These are phyloP conservation scores for Chenopodium album DNA, from an alignment of 148 eudicot genomes.

Conservation along the genomic window DNA sequence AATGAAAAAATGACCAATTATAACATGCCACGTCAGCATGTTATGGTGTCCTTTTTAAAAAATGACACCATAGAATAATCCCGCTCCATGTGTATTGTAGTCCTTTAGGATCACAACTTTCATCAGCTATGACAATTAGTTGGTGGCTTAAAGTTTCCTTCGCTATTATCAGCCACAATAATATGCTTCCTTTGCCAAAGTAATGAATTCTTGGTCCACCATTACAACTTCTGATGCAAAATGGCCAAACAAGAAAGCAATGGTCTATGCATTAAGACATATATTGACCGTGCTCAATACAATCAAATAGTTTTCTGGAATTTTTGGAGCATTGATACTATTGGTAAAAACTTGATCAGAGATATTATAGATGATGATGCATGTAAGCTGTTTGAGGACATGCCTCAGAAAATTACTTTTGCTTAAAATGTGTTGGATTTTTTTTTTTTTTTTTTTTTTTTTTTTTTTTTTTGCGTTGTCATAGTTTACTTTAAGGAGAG, in stretches of 20 bases:
- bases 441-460: no score
- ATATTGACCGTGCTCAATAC: slow-evolving; percentile 79
- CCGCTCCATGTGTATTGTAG: slow-evolving; percentile 46
- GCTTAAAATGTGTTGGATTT: no score
- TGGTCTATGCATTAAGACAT: slow-evolving; percentile 70
- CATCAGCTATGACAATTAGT: slow-evolving; percentile 72
- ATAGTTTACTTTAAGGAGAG: no score
- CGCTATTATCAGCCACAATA: slow-evolving; percentile 47
- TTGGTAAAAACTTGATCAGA: slow-evolving; percentile 16
- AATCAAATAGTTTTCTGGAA: slow-evolving; percentile 82
- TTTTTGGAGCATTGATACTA: slow-evolving; percentile 91
- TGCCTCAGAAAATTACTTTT: no score
- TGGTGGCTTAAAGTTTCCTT: slow-evolving; percentile 63
- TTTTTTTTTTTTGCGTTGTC: no score
- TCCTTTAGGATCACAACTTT: slow-evolving; percentile 61
- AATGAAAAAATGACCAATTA: no score
- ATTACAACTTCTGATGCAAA: slow-evolving; percentile 62
- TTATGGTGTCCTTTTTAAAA: no score
- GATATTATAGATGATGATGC: no score
- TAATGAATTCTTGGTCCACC: slow-evolving; percentile 86
- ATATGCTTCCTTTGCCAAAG: slow-evolving; percentile 75
- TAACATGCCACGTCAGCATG: no score
- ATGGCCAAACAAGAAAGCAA: slow-evolving; percentile 77
- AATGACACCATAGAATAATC: no score
- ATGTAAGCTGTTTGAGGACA: no score